Percentiles rank a stretch among this genome's conserved stretches.
phyloP scores from a whole-genome alignment of 768 basidiomycete genomes.

The Collybia sordida region DNA sequence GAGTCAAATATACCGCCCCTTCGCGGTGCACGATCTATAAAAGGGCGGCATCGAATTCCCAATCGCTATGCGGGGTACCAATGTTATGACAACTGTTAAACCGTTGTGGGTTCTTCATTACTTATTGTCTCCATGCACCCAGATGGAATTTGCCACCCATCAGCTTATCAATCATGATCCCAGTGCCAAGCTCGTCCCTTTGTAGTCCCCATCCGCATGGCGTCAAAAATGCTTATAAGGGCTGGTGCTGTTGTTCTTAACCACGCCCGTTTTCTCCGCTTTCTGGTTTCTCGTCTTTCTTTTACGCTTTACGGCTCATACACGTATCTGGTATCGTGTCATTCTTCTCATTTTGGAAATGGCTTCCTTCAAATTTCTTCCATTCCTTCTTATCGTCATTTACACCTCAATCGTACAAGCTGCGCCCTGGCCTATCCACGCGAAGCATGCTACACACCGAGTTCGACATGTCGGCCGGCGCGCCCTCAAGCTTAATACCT shows the following conservation, averaged over 20 bases:
- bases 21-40: no score
- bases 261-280: slow-evolving; percentile 4
- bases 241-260: neutral
- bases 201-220: neutral
- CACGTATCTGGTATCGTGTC: slow-evolving; percentile 10
- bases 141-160: neutral
- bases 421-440: slow-evolving; percentile 29
- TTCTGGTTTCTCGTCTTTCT: slow-evolving; percentile 5
- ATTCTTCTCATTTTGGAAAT: slow-evolving; percentile 20
- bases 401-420: slow-evolving; percentile 21
- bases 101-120: neutral
- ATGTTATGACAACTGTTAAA: neutral
- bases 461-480: slow-evolving; percentile 23
- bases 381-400: slow-evolving; percentile 23
- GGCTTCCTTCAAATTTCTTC: slow-evolving; percentile 24
- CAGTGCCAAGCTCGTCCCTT: slow-evolving; percentile 3
- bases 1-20: no score
- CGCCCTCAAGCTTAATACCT: slow-evolving; percentile 21
- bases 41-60: neutral
- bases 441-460: slow-evolving; percentile 29
- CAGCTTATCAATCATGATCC: slow-evolving; percentile 9
- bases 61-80: neutral
- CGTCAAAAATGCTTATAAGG: slow-evolving; percentile 4
- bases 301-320: slow-evolving; percentile 7
- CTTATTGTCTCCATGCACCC: slow-evolving; percentile 4